A percentile compares a stretch with the other conserved stretches of the same genome.
These are phyloP conservation scores for Paragyromitra xinjiangensis DNA, from an alignment of 495 filamentous ascomycete species.

Conservation along the genomic window DNA sequence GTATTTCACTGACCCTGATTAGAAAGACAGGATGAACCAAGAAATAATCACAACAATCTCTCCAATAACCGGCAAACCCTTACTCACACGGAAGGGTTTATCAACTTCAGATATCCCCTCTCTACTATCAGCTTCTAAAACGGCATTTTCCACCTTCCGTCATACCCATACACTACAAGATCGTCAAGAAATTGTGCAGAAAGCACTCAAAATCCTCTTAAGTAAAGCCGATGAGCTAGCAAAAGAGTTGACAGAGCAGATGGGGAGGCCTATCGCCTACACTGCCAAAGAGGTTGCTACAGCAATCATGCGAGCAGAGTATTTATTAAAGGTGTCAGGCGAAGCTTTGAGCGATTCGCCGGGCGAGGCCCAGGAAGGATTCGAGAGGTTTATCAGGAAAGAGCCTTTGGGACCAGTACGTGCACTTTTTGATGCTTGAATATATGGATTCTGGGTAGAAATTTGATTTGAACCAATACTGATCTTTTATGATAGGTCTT, in stretches of 20 bases:
- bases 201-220: conserved; percentile 73
- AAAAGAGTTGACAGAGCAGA: conserved; percentile 86
- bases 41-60: conserved; percentile 90
- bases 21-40: conserved; percentile 69
- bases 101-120: conserved; percentile 70
- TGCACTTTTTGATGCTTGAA: background rate
- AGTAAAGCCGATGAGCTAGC: conserved; percentile 81
- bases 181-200: conserved; percentile 78
- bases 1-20: background rate
- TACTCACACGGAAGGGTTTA: conserved; percentile 77
- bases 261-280: conserved; percentile 91
- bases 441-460: background rate
- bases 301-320: conserved; percentile 79
- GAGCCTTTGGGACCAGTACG: conserved; percentile 79
- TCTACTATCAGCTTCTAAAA: conserved; percentile 71
- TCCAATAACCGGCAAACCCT: conserved; percentile 79
- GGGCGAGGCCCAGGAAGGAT: conserved; percentile 83
- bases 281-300: conserved; percentile 81
- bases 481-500: conserved; percentile 59
- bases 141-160: conserved; percentile 76
- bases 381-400: conserved; percentile 87
- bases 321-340: conserved; percentile 79
- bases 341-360: conserved; percentile 76
- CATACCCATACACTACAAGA: conserved; percentile 69
- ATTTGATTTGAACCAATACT: background rate